Percentiles rank a stretch among this genome's conserved stretches.
Conservation (phyloP, 2,329 filamentous ascomycete species). For the Clonostachys rhizophaga region DNA sequence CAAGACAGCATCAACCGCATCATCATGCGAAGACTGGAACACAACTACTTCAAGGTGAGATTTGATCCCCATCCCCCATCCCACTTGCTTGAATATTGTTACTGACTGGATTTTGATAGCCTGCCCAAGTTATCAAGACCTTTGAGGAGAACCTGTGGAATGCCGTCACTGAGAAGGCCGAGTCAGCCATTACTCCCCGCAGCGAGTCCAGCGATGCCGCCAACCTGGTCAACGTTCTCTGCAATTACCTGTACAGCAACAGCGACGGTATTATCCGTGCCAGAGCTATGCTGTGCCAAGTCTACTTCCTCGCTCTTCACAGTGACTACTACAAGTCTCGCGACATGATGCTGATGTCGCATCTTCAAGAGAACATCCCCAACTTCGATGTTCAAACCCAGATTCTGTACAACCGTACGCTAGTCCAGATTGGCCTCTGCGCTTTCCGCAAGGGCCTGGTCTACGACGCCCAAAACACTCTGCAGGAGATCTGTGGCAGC, state of each 20-base stretch:
- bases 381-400: constrained; percentile 97
- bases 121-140: constrained; percentile 85
- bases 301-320: constrained; percentile 96
- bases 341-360: constrained; percentile 99
- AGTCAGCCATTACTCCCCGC: constrained; percentile 80
- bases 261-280: constrained; percentile 95
- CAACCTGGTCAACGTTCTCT: constrained; percentile 78
- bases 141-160: constrained; percentile 96
- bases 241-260: constrained; percentile 90
- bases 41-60: constrained; percentile 93
- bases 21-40: constrained; percentile 89
- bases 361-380: constrained; percentile 93
- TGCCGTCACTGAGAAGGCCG: constrained; percentile 60
- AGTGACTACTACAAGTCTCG: constrained; percentile 97
- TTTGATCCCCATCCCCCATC: neutral
- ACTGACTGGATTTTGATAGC: constrained; percentile 40
- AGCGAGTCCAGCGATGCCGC: constrained; percentile 62
- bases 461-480: constrained; percentile 95
- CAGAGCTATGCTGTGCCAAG: constrained; percentile 95
- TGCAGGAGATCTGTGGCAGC: constrained; percentile 97
- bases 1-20: constrained; percentile 91
- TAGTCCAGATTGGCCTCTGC: constrained; percentile 96
- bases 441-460: constrained; percentile 96
- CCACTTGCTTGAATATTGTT: constrained; percentile 2
- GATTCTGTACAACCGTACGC: constrained; percentile 96